Evolutionary conservation across 202 grass and related monocot genomes (phyloP), one percentile per base, ranked within the genome.

Genomic region (Carex sylvatica): DNA sequence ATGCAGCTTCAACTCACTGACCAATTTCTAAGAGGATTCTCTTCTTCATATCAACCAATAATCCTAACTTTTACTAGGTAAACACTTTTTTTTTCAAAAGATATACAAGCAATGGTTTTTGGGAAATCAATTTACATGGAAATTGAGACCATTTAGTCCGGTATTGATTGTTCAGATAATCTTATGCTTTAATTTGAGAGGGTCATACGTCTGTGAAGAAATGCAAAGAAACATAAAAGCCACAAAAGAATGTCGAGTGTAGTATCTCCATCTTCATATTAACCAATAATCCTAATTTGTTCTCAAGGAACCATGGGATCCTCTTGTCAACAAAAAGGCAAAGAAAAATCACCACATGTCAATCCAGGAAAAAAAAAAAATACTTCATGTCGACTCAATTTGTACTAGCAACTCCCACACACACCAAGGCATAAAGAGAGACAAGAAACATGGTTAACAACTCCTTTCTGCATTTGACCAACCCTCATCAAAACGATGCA

Each of bases 381-480:
- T 4, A 33, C 12, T 5, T 55, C 47, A 55, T 75, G 63, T 15
- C 14, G n/a, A 77, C 15, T 76, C 2, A 19, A 14, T 12, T 76
- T 74, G 19, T 12, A 58, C 26, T 56, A 52, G 42, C 6, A 76
- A 35, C 24, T 58, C 6, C 14, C 54, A 58, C 52, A 58, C 24
- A 77, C 26, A 77, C 35, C 26, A 76, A 56, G 6, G 18, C 53
- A 36, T 11, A 30, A 75, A 77, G 51, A 77, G 53, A 77, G 35
- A 59, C 4, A 20, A 77, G 16, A 9, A 75, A 55, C 72, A 38
- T 59, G 74, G 12, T 59, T 58, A 56, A 58, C 15, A 76, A 19
- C 14, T 76, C 47, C 28, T 58, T 58, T 76, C 26, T 76, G 52
- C 26, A 76, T 76, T 56, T 53, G 24, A 56, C 56, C 51, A 76